Percentiles rank a stretch among this genome's conserved stretches.
Evolutionary conservation across 345 rosid species (phyloP).

Genomic region (Eucalyptus dawsonii): DNA sequence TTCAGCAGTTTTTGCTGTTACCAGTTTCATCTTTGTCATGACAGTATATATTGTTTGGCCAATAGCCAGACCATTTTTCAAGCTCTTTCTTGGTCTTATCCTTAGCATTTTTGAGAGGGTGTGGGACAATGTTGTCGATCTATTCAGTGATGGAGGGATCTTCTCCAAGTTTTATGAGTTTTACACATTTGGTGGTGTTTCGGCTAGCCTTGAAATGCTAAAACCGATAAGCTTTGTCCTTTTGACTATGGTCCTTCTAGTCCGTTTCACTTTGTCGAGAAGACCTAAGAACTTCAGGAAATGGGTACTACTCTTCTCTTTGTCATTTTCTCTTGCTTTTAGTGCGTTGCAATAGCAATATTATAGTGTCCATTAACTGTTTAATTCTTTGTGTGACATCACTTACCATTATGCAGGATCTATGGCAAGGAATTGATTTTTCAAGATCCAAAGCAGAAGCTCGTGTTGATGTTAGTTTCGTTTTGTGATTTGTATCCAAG

Average conservation of each 20-base stretch:
- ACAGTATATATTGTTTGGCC: slow-evolving; percentile 85
- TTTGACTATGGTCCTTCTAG: slow-evolving; percentile 75
- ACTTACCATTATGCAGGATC: slow-evolving; percentile 39
- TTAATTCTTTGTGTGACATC: not conserved
- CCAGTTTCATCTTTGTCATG: slow-evolving; percentile 59
- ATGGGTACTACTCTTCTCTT: slow-evolving; percentile 48
- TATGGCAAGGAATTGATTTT: slow-evolving; percentile 96
- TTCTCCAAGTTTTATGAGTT: slow-evolving; percentile 49
- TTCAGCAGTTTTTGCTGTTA: slow-evolving; percentile 76
- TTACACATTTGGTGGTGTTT: slow-evolving; percentile 67
- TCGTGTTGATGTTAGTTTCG: slow-evolving; percentile 79
- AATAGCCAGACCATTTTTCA: slow-evolving; percentile 56
- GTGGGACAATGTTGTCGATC: slow-evolving; percentile 52
- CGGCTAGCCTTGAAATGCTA: slow-evolving; percentile 72
- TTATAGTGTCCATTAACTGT: not conserved
- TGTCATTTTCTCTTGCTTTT: not conserved
- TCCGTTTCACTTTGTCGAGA: slow-evolving; percentile 86
- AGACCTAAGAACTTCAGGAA: slow-evolving; percentile 94
- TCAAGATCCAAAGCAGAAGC: slow-evolving; percentile 98
- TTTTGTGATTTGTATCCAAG: not conserved
- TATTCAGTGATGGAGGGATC: slow-evolving; percentile 55
- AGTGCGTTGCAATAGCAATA: not conserved
- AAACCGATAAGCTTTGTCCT: slow-evolving; percentile 67
- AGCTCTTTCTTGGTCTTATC: slow-evolving; percentile 45
- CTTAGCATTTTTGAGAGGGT: slow-evolving; percentile 43